These are phyloP conservation scores for Toxicodendron radicans DNA, from an alignment of 345 rosid species.

Conservation along the genomic window DNA sequence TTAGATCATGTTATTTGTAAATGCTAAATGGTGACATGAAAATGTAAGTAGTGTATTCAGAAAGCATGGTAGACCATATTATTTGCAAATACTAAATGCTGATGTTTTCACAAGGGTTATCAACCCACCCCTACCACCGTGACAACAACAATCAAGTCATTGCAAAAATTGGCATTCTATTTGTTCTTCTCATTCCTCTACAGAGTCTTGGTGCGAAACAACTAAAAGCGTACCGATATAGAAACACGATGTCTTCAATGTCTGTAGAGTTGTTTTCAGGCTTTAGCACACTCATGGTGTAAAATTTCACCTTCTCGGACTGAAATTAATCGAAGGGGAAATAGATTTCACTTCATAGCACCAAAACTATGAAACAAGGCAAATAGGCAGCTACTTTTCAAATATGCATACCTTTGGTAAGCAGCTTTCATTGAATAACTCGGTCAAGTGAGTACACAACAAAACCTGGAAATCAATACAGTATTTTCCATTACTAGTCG, in stretches of 20 bases:
- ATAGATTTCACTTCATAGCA: conserved; percentile 6
- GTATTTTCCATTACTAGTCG: neutral
- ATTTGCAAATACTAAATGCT: neutral
- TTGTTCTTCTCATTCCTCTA: neutral
- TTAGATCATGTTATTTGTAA: too few relatives aligned
- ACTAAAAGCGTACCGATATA: conserved; percentile 60
- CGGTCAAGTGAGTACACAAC: conserved; percentile 87
- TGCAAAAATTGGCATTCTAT: neutral
- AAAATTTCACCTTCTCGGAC: conserved; percentile 78
- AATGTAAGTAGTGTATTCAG: too few relatives aligned
- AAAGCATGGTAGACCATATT: neutral
- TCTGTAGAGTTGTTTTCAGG: conserved; percentile 56
- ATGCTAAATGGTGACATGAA: too few relatives aligned
- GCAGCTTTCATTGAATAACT: conserved; percentile 67
- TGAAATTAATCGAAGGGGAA: conserved; percentile 30
- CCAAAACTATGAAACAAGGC: neutral
- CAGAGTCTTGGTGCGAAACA: neutral
- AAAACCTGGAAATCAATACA: conserved; percentile 55
- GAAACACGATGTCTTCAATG: conserved; percentile 77
- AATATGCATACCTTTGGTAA: conserved; percentile 58
- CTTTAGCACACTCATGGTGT: conserved; percentile 89
- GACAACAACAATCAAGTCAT: conserved; percentile 4
- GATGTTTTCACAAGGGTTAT: neutral
- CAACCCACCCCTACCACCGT: neutral
- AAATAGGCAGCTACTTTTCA: conserved; percentile 17